Conservation (phyloP, 2,329 filamentous ascomycete genomes). For the Colletotrichum tamarilloi region DNA sequence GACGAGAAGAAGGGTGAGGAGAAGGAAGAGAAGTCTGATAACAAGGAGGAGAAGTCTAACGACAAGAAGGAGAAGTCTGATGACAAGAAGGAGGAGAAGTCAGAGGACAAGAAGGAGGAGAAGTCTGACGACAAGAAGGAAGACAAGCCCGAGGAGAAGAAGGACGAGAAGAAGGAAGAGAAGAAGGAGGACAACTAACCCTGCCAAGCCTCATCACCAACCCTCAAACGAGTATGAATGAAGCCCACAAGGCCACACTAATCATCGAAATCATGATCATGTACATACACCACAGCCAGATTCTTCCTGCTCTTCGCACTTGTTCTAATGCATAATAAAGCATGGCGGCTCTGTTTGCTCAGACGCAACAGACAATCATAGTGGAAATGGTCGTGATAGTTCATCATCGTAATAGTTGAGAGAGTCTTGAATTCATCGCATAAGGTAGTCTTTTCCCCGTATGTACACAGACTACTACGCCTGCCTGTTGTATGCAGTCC, state of each 20-base stretch:
- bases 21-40: constrained; percentile 34
- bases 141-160: constrained; percentile 13
- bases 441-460: neutral
- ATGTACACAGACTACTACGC: neutral
- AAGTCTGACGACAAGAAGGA: constrained; percentile 20
- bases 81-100: constrained; percentile 38
- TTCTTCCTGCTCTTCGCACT: neutral
- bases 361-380: too few relatives aligned
- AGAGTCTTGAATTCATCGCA: neutral
- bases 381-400: neutral
- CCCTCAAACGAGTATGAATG: constrained; percentile 32
- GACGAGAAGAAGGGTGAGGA: constrained; percentile 31
- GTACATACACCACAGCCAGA: neutral
- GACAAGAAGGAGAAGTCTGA: constrained; percentile 40
- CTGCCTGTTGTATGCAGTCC: neutral
- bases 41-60: constrained; percentile 38
- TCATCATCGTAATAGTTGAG: neutral
- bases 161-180: constrained; percentile 38
- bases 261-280: neutral
- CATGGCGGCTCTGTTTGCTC: neutral
- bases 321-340: neutral
- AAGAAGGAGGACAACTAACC: constrained; percentile 19
- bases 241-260: constrained; percentile 36
- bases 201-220: neutral
- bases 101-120: constrained; percentile 24